phyloP scores from a whole-genome alignment of 345 rosid species.

The Acer negundo region DNA sequence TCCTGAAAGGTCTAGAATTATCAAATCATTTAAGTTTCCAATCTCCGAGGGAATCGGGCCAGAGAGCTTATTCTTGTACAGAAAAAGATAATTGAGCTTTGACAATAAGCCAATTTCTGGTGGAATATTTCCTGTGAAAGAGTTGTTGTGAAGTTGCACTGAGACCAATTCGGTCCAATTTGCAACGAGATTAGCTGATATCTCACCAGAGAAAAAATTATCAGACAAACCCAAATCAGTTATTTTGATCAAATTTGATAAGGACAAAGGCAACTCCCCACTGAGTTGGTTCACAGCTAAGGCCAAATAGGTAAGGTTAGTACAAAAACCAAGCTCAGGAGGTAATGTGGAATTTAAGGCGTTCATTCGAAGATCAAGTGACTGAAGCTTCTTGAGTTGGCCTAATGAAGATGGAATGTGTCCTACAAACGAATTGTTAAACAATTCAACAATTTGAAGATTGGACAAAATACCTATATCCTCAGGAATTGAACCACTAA shows the following conservation, averaged over 20 bases:
- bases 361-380: slow-evolving; percentile 41
- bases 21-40: slow-evolving; percentile 41
- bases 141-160: slow-evolving; percentile 55
- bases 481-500: slow-evolving; percentile 47
- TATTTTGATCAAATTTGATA: slow-evolving; percentile 45
- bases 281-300: slow-evolving; percentile 50
- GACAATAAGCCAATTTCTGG: slow-evolving; percentile 41
- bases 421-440: slow-evolving; percentile 48
- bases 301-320: slow-evolving; percentile 54
- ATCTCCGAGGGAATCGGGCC: slow-evolving; percentile 53
- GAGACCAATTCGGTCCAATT: slow-evolving; percentile 53
- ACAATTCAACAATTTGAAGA: slow-evolving; percentile 44
- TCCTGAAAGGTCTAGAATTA: slow-evolving; percentile 38
- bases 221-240: slow-evolving; percentile 36
- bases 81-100: slow-evolving; percentile 35
- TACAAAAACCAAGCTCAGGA: slow-evolving; percentile 53
- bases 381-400: slow-evolving; percentile 40
- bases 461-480: slow-evolving; percentile 39
- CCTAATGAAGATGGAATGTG: slow-evolving; percentile 60
- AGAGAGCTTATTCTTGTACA: slow-evolving; percentile 44
- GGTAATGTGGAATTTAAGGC: slow-evolving; percentile 56
- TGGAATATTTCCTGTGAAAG: slow-evolving; percentile 50
- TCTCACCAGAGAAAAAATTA: slow-evolving; percentile 48
- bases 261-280: slow-evolving; percentile 53
- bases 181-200: slow-evolving; percentile 40